phyloP scores from a whole-genome alignment of 257 asterid genomes.

The Solanum tacnaense region DNA sequence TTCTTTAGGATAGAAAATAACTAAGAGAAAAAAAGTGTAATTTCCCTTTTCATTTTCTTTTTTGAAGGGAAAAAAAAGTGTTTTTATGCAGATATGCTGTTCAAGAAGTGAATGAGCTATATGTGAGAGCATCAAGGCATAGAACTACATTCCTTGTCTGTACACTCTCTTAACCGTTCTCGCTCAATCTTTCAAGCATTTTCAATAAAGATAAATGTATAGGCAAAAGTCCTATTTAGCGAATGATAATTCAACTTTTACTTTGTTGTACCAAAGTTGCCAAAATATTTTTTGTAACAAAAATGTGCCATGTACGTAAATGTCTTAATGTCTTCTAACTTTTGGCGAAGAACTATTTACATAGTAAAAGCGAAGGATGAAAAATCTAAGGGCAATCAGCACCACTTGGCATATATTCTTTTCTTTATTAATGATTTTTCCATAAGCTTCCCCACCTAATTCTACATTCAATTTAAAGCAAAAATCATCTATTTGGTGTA shows the following conservation, averaged over 20 bases:
- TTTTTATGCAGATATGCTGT: not conserved
- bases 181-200: not conserved
- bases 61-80: not conserved
- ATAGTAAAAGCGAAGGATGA: not conserved
- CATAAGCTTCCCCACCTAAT: not conserved
- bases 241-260: not conserved
- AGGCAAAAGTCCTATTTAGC: not conserved
- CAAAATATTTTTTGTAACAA: not conserved
- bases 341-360: not conserved
- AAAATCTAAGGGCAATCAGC: not conserved
- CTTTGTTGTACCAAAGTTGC: not conserved
- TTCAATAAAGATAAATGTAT: not conserved
- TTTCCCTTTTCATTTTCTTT: not conserved
- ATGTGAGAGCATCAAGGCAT: not conserved
- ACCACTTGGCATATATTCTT: not conserved
- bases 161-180: not conserved
- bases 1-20: not conserved
- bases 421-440: not conserved
- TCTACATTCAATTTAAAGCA: not conserved
- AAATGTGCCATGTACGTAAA: not conserved
- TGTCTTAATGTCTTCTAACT: not conserved
- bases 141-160: not conserved
- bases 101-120: not conserved
- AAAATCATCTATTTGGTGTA: not conserved
- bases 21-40: not conserved